These are phyloP conservation scores for Typha latifolia DNA, from an alignment of 176 grass and related monocot species.

Conservation along the genomic window DNA sequence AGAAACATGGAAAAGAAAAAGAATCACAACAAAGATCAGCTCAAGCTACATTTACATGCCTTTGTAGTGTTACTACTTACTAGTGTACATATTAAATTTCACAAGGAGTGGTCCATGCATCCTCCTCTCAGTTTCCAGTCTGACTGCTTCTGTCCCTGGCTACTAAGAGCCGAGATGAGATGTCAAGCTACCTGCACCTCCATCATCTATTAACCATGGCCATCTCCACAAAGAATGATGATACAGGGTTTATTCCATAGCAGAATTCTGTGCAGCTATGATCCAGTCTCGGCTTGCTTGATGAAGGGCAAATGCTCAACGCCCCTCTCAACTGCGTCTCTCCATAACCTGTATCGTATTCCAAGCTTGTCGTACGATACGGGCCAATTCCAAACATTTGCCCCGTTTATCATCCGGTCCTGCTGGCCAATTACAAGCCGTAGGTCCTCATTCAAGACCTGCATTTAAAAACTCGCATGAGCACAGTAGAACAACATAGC, in stretches of 20 bases:
- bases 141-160: conserved; percentile 8
- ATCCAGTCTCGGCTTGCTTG: conserved; percentile 40
- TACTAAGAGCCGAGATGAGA: conserved; percentile 10
- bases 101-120: conserved; percentile 14
- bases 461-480: conserved; percentile 13
- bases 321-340: conserved; percentile 58
- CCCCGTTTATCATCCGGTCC: conserved; percentile 88
- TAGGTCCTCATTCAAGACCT: conserved; percentile 97
- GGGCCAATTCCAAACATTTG: conserved; percentile 80
- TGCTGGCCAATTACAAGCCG: conserved; percentile 83
- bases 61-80: conserved; percentile 11
- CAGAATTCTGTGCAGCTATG: conserved; percentile 13
- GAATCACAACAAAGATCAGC: conserved; percentile 2
- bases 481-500: background rate
- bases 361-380: conserved; percentile 94
- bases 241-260: conserved; percentile 13
- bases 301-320: conserved; percentile 43
- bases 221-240: conserved; percentile 26
- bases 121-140: background rate
- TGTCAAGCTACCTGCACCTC: background rate
- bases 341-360: conserved; percentile 72
- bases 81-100: conserved; percentile 36
- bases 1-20: background rate
- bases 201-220: conserved; percentile 3
- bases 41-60: conserved; percentile 27